Evolutionary conservation across 768 basidiomycete species (phyloP).

Genomic region (Pleurotus cornucopiae): DNA sequence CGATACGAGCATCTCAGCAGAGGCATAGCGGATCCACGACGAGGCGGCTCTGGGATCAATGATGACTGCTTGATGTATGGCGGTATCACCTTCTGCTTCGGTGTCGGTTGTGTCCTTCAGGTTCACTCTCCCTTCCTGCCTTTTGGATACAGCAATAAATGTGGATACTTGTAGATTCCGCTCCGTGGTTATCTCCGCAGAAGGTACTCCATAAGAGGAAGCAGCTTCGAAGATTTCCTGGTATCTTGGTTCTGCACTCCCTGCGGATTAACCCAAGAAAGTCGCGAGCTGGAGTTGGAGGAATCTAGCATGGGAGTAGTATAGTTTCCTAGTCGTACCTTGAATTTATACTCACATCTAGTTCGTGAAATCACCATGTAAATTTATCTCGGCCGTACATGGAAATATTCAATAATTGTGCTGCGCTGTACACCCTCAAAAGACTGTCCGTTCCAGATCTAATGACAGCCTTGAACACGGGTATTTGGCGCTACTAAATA

Average conservation of each 20-base stretch:
- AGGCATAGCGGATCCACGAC: slow-evolving; percentile 29
- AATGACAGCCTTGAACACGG: too few species aligned
- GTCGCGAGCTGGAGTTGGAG: slow-evolving; percentile 42
- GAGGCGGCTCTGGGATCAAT: slow-evolving; percentile 26
- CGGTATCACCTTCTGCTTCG: slow-evolving; percentile 22
- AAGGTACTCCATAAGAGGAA: slow-evolving; percentile 45
- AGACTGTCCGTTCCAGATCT: too few species aligned
- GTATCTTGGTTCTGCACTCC: slow-evolving; percentile 37
- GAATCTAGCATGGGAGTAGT: too few species aligned
- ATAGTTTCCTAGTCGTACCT: too few species aligned
- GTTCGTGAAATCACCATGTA: too few species aligned
- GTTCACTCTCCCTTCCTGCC: neutral
- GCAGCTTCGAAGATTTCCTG: slow-evolving; percentile 35
- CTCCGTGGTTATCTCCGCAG: slow-evolving; percentile 33
- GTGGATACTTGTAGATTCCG: slow-evolving; percentile 17
- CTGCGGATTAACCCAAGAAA: slow-evolving; percentile 46
- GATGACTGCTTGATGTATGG: slow-evolving; percentile 34
- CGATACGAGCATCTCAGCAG: slow-evolving; percentile 27
- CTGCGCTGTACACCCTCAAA: too few species aligned
- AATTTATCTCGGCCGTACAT: too few species aligned
- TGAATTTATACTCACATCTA: too few species aligned
- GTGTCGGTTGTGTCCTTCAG: slow-evolving; percentile 28
- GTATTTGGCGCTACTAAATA: too few species aligned
- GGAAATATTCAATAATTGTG: too few species aligned
- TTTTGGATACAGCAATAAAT: too few species aligned